Evolutionary conservation across 306 rosid genomes (phyloP).

Genomic region (Vigna radiata): DNA sequence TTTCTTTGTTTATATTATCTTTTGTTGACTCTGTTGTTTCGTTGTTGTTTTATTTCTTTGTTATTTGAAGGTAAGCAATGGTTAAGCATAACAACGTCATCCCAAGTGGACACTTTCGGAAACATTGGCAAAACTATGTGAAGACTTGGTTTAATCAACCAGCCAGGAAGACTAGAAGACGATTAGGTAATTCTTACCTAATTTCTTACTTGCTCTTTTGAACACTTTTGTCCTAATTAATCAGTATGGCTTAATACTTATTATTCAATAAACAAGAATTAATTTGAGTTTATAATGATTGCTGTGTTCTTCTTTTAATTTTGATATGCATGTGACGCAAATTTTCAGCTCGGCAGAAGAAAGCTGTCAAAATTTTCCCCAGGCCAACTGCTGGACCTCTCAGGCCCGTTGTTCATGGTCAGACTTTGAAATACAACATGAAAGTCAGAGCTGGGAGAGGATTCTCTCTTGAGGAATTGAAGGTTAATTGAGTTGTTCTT

Average conservation of each 20-base stretch:
- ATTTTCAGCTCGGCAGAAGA: conserved; percentile 64
- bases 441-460: conserved; percentile 68
- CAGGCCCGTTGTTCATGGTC: conserved; percentile 69
- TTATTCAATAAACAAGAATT: neutral
- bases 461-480: conserved; percentile 64
- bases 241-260: neutral
- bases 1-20: neutral
- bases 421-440: conserved; percentile 71
- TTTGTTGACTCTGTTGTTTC: neutral
- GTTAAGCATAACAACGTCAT: conserved; percentile 73
- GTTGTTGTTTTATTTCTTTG: neutral
- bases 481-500: conserved; percentile 44
- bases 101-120: conserved; percentile 65
- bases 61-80: conserved; percentile 54
- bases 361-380: conserved; percentile 69
- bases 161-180: conserved; percentile 65
- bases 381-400: conserved; percentile 65
- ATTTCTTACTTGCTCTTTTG: neutral
- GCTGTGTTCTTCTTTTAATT: no score
- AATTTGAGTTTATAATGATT: neutral
- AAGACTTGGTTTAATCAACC: conserved; percentile 76
- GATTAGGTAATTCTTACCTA: conserved; percentile 47
- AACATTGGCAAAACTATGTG: conserved; percentile 71
- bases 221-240: neutral
- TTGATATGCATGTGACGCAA: neutral